Conservation (phyloP, 169 alveolate species). For the Eimeria necatrix region DNA sequence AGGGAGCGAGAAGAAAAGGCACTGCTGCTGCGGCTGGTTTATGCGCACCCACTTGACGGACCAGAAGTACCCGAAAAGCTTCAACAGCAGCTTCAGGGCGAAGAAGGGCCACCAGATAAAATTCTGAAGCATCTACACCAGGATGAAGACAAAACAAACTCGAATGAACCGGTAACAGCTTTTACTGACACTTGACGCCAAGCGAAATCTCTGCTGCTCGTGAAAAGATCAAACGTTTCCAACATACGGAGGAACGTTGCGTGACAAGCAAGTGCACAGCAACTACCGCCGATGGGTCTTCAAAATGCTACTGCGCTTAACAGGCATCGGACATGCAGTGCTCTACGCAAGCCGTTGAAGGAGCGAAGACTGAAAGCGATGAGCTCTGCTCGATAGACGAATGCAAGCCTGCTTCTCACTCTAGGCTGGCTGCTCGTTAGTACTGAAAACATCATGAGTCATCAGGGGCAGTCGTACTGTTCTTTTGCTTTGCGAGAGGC, state of each 20-base stretch:
- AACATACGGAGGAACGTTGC: too few species aligned
- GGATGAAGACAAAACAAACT: background rate
- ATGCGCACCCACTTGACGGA: background rate
- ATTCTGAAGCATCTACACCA: background rate
- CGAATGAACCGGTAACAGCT: background rate
- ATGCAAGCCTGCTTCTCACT: constrained; percentile 34
- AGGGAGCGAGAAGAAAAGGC: constrained; percentile 29
- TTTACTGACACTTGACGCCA: too few species aligned
- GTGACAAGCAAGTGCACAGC: too few species aligned
- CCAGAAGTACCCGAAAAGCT: background rate
- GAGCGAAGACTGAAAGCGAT: constrained; percentile 35
- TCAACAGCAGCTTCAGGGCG: constrained; percentile 4
- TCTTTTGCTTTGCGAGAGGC: background rate
- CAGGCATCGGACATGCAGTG: constrained; percentile 22
- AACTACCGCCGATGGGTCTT: background rate
- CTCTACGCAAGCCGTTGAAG: constrained; percentile 49
- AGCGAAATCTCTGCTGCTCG: background rate
- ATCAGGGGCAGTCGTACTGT: too few species aligned
- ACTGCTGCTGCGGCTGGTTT: background rate
- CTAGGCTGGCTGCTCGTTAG: background rate
- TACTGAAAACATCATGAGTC: too few species aligned
- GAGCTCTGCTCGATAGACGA: constrained; percentile 58
- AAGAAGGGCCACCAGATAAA: background rate
- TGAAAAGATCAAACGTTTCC: background rate
- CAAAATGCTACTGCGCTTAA: background rate